Conservation (phyloP, 2,329 filamentous ascomycete genomes). For the Stachybotrys chlorohalonatus region DNA sequence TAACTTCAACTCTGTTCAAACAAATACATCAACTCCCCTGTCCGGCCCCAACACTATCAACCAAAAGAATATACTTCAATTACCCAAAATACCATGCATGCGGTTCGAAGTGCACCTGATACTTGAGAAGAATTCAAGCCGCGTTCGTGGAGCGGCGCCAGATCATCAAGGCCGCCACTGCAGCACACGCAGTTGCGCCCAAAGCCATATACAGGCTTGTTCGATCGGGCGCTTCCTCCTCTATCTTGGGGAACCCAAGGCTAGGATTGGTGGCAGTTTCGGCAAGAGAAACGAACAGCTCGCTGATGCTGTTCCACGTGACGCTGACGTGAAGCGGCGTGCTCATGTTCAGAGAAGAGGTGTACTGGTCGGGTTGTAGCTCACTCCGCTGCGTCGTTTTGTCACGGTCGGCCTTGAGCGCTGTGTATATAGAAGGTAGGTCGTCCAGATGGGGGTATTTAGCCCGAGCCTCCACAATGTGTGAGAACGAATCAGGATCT, state of each 20-base stretch:
- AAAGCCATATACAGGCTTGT: slow-evolving; percentile 80
- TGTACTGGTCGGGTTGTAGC: slow-evolving; percentile 86
- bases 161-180: slow-evolving; percentile 55
- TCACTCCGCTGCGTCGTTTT: slow-evolving; percentile 94
- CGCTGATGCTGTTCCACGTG: slow-evolving; percentile 86
- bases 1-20: slow-evolving; percentile 11
- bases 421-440: slow-evolving; percentile 86
- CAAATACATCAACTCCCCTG: slow-evolving; percentile 12
- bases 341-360: slow-evolving; percentile 74
- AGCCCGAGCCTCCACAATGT: slow-evolving; percentile 73
- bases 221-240: slow-evolving; percentile 76
- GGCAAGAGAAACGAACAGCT: slow-evolving; percentile 85
- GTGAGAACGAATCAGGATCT: slow-evolving; percentile 89
- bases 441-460: slow-evolving; percentile 78
- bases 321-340: slow-evolving; percentile 91
- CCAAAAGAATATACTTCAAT: neutral
- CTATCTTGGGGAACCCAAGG: slow-evolving; percentile 78
- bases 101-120: no score
- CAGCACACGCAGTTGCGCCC: slow-evolving; percentile 60
- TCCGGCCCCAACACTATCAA: slow-evolving; percentile 4
- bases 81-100: neutral
- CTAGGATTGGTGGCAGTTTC: slow-evolving; percentile 88
- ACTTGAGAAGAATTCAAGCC: slow-evolving; percentile 10
- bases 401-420: slow-evolving; percentile 89
- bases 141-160: slow-evolving; percentile 50